Percentiles rank a stretch among this genome's conserved stretches.
phyloP scores from a whole-genome alignment of 2,329 filamentous ascomycete species.

The Fusarium lateritium region DNA sequence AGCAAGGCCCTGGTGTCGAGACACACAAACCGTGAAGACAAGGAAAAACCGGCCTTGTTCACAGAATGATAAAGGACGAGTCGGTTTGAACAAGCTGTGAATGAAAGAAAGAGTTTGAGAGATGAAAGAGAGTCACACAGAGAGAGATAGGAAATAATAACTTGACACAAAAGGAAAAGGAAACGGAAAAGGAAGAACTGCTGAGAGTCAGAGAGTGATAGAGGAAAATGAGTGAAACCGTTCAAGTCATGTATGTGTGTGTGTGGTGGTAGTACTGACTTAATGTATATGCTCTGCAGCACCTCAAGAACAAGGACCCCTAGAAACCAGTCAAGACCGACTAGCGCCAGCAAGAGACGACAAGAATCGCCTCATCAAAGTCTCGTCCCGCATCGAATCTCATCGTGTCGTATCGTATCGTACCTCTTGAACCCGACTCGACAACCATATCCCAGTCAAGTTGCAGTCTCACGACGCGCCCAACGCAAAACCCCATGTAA shows the following conservation, averaged over 20 bases:
- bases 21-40: slow-evolving; percentile 23
- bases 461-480: slow-evolving; percentile 48
- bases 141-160: slow-evolving; percentile 31
- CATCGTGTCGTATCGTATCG: slow-evolving; percentile 13
- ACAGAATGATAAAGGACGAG: slow-evolving; percentile 20
- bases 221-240: slow-evolving; percentile 24
- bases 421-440: slow-evolving; percentile 10
- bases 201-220: slow-evolving; percentile 18
- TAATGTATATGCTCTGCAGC: slow-evolving; percentile 31
- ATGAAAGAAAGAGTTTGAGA: slow-evolving; percentile 17
- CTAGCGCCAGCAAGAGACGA: slow-evolving; percentile 29
- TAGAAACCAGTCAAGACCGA: slow-evolving; percentile 21
- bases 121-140: slow-evolving; percentile 31
- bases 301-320: not conserved
- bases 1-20: slow-evolving; percentile 16
- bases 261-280: slow-evolving; percentile 22
- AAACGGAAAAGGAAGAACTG: slow-evolving; percentile 26
- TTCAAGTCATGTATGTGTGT: slow-evolving; percentile 2
- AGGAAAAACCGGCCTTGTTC: slow-evolving; percentile 27
- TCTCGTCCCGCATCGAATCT: slow-evolving; percentile 40
- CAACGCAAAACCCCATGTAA: slow-evolving; percentile 29
- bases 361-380: slow-evolving; percentile 26
- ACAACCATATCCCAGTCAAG: slow-evolving; percentile 32
- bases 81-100: slow-evolving; percentile 25
- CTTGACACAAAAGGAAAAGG: slow-evolving; percentile 33